phyloP scores from a whole-genome alignment of 2,329 filamentous ascomycete genomes.

The Pezicula rhizophila region DNA sequence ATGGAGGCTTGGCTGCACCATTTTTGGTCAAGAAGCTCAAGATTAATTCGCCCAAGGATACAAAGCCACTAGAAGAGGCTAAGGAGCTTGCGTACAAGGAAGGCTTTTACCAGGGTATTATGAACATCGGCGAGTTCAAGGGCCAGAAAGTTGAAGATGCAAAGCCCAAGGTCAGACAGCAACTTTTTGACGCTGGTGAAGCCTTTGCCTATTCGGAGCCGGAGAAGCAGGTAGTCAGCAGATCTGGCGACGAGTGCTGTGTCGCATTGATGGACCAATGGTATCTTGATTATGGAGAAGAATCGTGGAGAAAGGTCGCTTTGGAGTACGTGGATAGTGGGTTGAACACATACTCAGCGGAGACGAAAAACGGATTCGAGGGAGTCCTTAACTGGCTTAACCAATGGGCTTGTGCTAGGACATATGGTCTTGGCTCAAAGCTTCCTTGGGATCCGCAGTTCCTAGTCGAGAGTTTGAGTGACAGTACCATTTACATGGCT shows the following conservation, averaged over 20 bases:
- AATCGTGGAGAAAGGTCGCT: slow-evolving; percentile 74
- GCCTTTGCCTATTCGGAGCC: slow-evolving; percentile 94
- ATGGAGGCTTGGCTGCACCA: slow-evolving; percentile 78
- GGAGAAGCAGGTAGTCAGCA: slow-evolving; percentile 79
- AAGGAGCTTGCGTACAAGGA: slow-evolving; percentile 97
- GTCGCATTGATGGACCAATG: slow-evolving; percentile 93
- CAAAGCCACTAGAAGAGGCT: slow-evolving; percentile 82
- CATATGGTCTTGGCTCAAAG: slow-evolving; percentile 87
- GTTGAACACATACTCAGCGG: slow-evolving; percentile 73
- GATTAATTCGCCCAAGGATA: slow-evolving; percentile 94
- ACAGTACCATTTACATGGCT: slow-evolving; percentile 88
- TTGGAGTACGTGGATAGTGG: slow-evolving; percentile 66
- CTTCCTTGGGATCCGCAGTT: slow-evolving; percentile 90
- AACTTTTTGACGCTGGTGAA: slow-evolving; percentile 68
- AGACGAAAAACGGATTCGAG: slow-evolving; percentile 75
- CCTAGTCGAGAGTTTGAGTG: slow-evolving; percentile 85
- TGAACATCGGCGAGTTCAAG: slow-evolving; percentile 82
- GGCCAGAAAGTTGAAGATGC: slow-evolving; percentile 81
- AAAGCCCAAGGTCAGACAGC: slow-evolving; percentile 76
- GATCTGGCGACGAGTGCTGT: slow-evolving; percentile 89
- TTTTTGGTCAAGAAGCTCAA: slow-evolving; percentile 86
- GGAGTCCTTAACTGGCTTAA: slow-evolving; percentile 87
- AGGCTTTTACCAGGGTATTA: slow-evolving; percentile 90
- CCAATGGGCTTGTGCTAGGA: slow-evolving; percentile 90
- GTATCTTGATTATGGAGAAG: slow-evolving; percentile 95